Conservation (phyloP, 1,284 basidiomycete species). For the Malassezia globosa region DNA sequence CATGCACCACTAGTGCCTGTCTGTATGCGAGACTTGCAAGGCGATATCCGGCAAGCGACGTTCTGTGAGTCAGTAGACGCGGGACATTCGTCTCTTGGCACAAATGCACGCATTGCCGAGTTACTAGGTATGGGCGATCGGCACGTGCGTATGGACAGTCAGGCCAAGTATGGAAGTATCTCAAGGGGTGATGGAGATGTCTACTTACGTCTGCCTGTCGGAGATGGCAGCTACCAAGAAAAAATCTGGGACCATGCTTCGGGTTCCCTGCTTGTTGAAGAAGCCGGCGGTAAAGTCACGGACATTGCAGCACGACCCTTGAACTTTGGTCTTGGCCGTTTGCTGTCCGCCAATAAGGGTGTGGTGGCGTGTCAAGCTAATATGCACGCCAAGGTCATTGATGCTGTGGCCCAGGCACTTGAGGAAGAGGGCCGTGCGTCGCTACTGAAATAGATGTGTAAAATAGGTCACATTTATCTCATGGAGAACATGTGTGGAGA, state of each 20-base stretch:
- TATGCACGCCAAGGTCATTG: slow-evolving; percentile 60
- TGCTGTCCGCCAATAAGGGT: slow-evolving; percentile 74
- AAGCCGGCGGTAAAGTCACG: slow-evolving; percentile 75
- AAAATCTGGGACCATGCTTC: slow-evolving; percentile 96
- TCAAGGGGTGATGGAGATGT: slow-evolving; percentile 75
- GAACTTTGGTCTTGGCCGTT: slow-evolving; percentile 76
- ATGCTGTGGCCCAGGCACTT: slow-evolving; percentile 62
- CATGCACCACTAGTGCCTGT: slow-evolving; percentile 24
- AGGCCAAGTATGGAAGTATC: slow-evolving; percentile 86
- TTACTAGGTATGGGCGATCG: slow-evolving; percentile 59
- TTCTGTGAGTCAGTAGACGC: slow-evolving; percentile 90
- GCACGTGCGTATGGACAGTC: slow-evolving; percentile 79
- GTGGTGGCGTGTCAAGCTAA: slow-evolving; percentile 65
- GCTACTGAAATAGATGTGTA: no score
- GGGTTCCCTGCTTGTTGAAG: slow-evolving; percentile 71
- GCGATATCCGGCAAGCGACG: slow-evolving; percentile 52
- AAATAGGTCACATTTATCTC: no score
- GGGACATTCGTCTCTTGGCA: slow-evolving; percentile 80
- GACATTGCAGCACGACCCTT: slow-evolving; percentile 70
- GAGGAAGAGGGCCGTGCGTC: slow-evolving; percentile 50
- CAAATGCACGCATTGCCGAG: slow-evolving; percentile 60
- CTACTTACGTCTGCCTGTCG: slow-evolving; percentile 80
- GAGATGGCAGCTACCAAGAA: slow-evolving; percentile 65
- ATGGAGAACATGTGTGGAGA: no score
- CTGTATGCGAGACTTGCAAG: slow-evolving; percentile 30